These are phyloP conservation scores for Dothiorella sarmentorum DNA, from an alignment of 2,329 filamentous ascomycete species.

Conservation along the genomic window DNA sequence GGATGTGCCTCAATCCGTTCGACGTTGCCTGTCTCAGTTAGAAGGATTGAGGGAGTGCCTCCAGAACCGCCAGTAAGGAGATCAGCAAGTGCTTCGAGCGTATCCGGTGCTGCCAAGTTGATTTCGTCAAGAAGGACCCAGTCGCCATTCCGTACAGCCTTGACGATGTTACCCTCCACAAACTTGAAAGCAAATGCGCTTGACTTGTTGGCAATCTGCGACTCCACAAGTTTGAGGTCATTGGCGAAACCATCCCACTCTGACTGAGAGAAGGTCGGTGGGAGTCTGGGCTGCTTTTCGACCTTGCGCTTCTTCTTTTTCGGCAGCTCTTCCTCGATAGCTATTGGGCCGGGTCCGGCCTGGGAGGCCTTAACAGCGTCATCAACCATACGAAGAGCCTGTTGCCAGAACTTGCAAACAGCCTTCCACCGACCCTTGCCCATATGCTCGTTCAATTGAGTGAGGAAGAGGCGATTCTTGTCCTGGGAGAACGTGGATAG, in stretches of 20 bases:
- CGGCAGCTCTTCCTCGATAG: constrained; percentile 28
- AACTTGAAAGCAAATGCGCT: constrained; percentile 90
- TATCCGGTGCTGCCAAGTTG: constrained; percentile 91
- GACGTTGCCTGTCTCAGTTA: constrained; percentile 91
- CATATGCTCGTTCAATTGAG: constrained; percentile 74
- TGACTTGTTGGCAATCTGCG: constrained; percentile 69
- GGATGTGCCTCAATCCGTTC: constrained; percentile 86
- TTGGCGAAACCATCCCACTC: constrained; percentile 79
- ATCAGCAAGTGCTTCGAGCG: constrained; percentile 88
- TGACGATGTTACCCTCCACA: constrained; percentile 91
- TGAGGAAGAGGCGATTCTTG: constrained; percentile 78
- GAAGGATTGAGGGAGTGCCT: constrained; percentile 73
- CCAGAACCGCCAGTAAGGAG: constrained; percentile 71
- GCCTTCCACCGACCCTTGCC: constrained; percentile 83
- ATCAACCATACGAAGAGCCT: constrained; percentile 84
- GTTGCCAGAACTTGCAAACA: constrained; percentile 79
- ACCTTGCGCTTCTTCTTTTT: constrained; percentile 68
- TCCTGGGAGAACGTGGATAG: constrained; percentile 79
- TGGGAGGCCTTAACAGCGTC: constrained; percentile 30
- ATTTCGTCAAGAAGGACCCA: constrained; percentile 98
- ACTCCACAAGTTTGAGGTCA: constrained; percentile 73
- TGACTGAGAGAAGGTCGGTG: constrained; percentile 52
- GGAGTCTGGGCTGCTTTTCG: constrained; percentile 46
- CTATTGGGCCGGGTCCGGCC: background rate
- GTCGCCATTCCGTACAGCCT: constrained; percentile 91